Base-by-base conservation (phyloP, 225 moss, liverwort and hornwort genomes). In the Rhytidiadelphus loreus region DNA sequence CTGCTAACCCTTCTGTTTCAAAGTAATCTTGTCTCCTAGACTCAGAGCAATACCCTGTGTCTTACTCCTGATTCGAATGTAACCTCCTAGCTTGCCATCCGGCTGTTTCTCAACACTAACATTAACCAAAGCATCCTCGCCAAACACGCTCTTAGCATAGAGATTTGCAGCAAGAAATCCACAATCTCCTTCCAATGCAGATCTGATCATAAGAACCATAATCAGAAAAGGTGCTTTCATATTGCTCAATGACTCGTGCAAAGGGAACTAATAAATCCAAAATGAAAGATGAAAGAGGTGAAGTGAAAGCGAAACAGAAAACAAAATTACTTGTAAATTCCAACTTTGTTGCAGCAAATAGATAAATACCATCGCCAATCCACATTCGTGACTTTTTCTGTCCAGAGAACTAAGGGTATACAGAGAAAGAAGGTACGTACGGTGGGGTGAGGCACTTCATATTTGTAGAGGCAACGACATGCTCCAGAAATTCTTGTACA, bases 51-150 rank as follows among this genome's bases (percentile, higher is more conserved):
- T 98, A 37, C 98, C 97, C 91, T 98, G 98, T 22, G 97, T 98
- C 94, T 98, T 98, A 88, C 98, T 98, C 89, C 98, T 95, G 92
- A 98, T 98, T 87, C 98, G 97, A 89, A 98, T 96, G 87, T 96
- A 96, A 55, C 98, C 98, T 80, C 95, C 95, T 78, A 98, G 91
- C 86, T 98, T 98, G 39, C 95, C 97, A 85, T 98, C 98, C 28
- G 97, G 94, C 93, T 98, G 98, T 82, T 98, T 97, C 92, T 98
- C 98, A 41, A 98, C 93, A 87, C 98, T 98, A 24, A 98, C 97
- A 87, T 98, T 98, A 37, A 98, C 97, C 91, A 98, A 89, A 58
- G 98, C 97, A 91, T 98, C 98, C 90, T 98, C 98, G 70, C 98
- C 98, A 77, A 98, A 98, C 41, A 98, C 97, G 88, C 97, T 98